A percentile compares a stretch with the other conserved stretches of the same genome.
Conservation (phyloP, 768 basidiomycete genomes). For the Nidularia pulvinata region DNA sequence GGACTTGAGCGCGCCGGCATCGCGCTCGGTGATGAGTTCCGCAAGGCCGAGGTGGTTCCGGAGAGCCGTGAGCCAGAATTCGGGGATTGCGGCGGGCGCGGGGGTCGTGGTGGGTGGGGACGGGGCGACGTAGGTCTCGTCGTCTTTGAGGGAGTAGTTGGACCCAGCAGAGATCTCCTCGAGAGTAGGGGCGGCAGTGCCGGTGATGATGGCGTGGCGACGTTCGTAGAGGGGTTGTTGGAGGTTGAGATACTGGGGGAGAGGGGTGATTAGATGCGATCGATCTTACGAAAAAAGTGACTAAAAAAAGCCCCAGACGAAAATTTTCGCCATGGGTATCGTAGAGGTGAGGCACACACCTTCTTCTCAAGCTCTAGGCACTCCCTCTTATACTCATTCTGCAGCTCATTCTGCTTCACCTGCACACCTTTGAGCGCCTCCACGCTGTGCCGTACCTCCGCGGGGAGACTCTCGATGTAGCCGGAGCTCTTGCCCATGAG, state of each 20-base stretch:
- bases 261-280: not conserved
- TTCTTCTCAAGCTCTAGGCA: conserved; percentile 96
- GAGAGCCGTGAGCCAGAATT: conserved; percentile 98
- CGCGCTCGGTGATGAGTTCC: conserved; percentile 92
- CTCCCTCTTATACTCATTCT: conserved; percentile 94
- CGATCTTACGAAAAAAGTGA: conserved; percentile 1
- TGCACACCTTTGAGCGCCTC: conserved; percentile 96
- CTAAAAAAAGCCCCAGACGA: conserved; percentile 5
- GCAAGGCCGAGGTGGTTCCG: conserved; percentile 87
- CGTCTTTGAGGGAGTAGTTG: conserved; percentile 70
- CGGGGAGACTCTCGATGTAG: conserved; percentile 89
- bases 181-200: conserved; percentile 65
- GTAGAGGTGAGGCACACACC: conserved; percentile 39
- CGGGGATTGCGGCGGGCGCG: conserved; percentile 65
- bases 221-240: conserved; percentile 87
- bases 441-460: conserved; percentile 79
- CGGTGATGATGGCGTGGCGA: conserved; percentile 81
- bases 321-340: too few relatives aligned
- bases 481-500: conserved; percentile 93
- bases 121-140: conserved; percentile 65
- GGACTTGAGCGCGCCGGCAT: conserved; percentile 82
- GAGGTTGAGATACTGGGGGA: conserved; percentile 66
- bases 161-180: conserved; percentile 88
- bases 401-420: conserved; percentile 86
- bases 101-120: conserved; percentile 52